Base-by-base conservation (phyloP, 2,329 filamentous ascomycete species). In the Cucurbitaria berberidis region DNA sequence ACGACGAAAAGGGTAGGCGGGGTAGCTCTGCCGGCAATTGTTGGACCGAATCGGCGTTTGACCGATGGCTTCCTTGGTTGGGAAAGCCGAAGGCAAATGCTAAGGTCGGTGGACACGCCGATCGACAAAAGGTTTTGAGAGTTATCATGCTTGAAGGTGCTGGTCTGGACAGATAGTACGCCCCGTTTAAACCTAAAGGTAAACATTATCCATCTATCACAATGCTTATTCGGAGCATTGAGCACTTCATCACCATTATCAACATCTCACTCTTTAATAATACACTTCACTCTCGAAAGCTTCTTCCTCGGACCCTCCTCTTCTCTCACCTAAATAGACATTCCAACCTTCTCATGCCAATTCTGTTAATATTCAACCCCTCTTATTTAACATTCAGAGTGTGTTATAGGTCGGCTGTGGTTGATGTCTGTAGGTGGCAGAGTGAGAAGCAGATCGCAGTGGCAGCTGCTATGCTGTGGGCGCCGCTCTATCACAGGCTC, bases 1-100 rank as follows among this genome's bases (percentile, higher is more conserved):
- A 61, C 29, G 22, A 32, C 53, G 5, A 49, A 59, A 48, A 16
- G 21, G 42, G 58, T 51, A 59, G 54, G 63, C 53, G 63, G 63
- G 60, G 60, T 62, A 62, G 22, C 43, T 18, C 41, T 21, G 29
- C 45, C 57, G 60, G 60, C 47, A 58, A 53, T 57, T 56, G 51
- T 59, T 50, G 47, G 53, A 42, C 60, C 45, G 54, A 54, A 22
- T 63, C 58, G 62, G 62, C 55, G 46, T 56, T 56, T 64, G 56
- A 44, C 53, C 57, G 55, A 55, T 35, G 41, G 29, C 18, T 47
- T 29, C 5, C 57, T 62, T 11, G n/a, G 34, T 55, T 48, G 26
- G 41, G 54, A 26, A 58, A 58, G 34, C 57, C 57, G 55, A 21
- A 18, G 11, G 26, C 13, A 21, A 41, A 16, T 21, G 5, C 24